Base-by-base conservation (phyloP, 768 basidiomycete genomes). In the Tricholoma bakamatsutake region DNA sequence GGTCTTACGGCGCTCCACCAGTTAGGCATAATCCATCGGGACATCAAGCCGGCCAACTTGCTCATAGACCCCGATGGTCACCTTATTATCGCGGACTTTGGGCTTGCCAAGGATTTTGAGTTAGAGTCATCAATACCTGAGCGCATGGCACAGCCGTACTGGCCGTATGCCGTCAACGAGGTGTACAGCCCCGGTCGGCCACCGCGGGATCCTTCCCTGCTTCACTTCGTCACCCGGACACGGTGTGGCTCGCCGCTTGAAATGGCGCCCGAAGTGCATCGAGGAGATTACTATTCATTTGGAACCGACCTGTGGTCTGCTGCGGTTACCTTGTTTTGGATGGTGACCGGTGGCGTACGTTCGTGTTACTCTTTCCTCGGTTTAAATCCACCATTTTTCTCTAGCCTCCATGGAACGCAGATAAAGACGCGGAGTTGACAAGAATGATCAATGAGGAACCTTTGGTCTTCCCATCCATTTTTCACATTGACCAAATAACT, bases 31-130 rank as follows among this genome's bases (percentile, higher is more conserved):
- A 62, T 71, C 42, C 71, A 72, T 55, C 63, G 70, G 4, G 71
- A 72, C 52, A 57, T 72, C 58, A 72, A 72, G 48, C 60, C 70
- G 10, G 64, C 67, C 42, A 72, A 72, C 56, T 60, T 72, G 17
- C 62, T 72, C 13, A 62, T 72, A 50, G 62, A 67, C 48, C 48
- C 53, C 7, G 63, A 68, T 10, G 70, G 70, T 1, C 70, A 72
- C 34, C 57, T 72, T 24, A 65, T 69, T 34, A 60, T 72, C 10
- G 67, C 65, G 0, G 71, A 72, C 58, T 71, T 70, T 43, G 69
- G 70, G 3, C 60, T 72, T 3, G 61, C 69, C 1, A 67, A 67
- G 48, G 67, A 71, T 52, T 71, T 70, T 21, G 52, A 55, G 10
- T 17, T 45, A 13, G 30, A 46, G 13, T 68, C 71, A 4, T 63